Conservation (phyloP, 768 basidiomycete species). For the Pulveroboletus ravenelii region DNA sequence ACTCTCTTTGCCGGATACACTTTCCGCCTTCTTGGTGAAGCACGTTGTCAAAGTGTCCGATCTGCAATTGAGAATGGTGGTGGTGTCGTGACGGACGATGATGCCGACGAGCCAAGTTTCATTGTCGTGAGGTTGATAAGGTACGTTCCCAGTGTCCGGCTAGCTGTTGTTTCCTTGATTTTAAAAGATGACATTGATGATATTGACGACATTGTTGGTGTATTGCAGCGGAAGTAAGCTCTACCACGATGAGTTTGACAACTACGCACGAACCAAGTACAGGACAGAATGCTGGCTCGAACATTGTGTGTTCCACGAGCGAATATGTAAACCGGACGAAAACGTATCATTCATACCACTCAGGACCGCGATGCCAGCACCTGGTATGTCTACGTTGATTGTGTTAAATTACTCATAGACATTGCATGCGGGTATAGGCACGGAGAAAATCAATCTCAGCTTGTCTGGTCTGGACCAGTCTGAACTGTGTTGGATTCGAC, state of each 20-base stretch:
- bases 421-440: conserved; percentile 35
- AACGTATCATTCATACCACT: conserved; percentile 72
- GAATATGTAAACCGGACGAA: conserved; percentile 61
- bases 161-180: neutral
- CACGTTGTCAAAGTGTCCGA: conserved; percentile 51
- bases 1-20: conserved; percentile 51
- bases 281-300: conserved; percentile 96
- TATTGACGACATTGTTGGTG: neutral
- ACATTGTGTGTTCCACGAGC: conserved; percentile 71
- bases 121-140: conserved; percentile 72
- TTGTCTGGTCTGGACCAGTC: conserved; percentile 74
- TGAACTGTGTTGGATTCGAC: conserved; percentile 57
- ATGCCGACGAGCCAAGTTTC: conserved; percentile 53
- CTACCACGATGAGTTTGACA: conserved; percentile 54
- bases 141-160: conserved; percentile 33
- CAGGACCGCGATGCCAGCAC: conserved; percentile 50
- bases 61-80: conserved; percentile 63
- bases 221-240: conserved; percentile 63
- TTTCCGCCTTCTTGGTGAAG: conserved; percentile 66
- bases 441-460: conserved; percentile 55
- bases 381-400: conserved; percentile 36
- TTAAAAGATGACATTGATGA: neutral
- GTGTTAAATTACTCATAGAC: neutral
- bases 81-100: conserved; percentile 37
- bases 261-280: conserved; percentile 46